phyloP scores from a whole-genome alignment of 176 grass and related monocot species.

The Cenchrus purpureus region DNA sequence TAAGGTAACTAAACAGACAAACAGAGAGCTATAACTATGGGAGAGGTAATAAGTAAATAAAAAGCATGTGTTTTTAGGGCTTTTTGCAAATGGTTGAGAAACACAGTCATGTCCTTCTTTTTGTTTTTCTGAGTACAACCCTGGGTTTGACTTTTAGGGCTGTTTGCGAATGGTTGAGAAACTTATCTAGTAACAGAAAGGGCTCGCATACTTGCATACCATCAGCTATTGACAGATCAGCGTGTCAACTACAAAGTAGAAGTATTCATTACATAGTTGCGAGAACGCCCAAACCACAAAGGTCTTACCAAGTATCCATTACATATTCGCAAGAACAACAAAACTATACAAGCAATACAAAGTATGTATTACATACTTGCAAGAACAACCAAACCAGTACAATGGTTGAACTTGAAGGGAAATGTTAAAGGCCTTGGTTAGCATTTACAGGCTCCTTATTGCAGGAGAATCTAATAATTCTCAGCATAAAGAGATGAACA shows the following conservation, averaged over 20 bases:
- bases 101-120: background rate
- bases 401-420: background rate
- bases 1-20: slow-evolving; percentile 21
- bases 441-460: slow-evolving; percentile 18
- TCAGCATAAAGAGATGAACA: slow-evolving; percentile 11
- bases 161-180: slow-evolving; percentile 1
- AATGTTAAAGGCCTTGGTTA: slow-evolving; percentile 7
- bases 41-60: slow-evolving; percentile 5
- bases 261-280: background rate
- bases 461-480: slow-evolving; percentile 15
- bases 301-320: background rate
- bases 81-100: background rate
- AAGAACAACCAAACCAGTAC: background rate
- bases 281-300: background rate
- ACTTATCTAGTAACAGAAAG: slow-evolving; percentile 25
- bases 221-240: background rate
- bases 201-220: background rate
- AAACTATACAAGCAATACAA: background rate
- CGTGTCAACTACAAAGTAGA: slow-evolving; percentile 13
- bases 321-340: background rate
- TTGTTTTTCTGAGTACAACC: background rate
- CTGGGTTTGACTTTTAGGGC: background rate
- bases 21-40: background rate
- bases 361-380: background rate
- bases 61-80: background rate